Evolutionary conservation across 1,284 basidiomycete species (phyloP), one percentile per base, ranked within the genome.

Genomic region (Sphagnurus paluster): DNA sequence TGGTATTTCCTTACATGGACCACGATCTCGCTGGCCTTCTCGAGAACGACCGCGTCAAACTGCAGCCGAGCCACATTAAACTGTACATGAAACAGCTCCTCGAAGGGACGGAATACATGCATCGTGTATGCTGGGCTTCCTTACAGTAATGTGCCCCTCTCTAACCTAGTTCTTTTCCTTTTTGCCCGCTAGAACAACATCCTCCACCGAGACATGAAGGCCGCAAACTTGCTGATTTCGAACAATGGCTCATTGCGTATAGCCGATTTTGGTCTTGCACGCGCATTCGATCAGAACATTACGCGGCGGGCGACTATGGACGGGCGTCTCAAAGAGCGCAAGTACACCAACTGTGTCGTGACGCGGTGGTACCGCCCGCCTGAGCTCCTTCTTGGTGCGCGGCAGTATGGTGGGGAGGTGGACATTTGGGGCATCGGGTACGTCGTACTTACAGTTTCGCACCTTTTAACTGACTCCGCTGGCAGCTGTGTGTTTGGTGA

Each of bases 1-100:
- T 99, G 95, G 95, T 98, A 25, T 98, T 98, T 63, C 96, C 96
- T 0, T 99, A 97, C 69, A 98, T 98, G 94, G 96, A 98, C 60
- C 97, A 99, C 63, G 96, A 99, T 69, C 80, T 99, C 19, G 94
- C 95, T 9, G 97, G 97, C 1, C 68, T 99, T 40, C 70, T 99
- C 42, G 90, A 95, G 66, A 97, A 97, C 62, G 87, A 90, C 43
- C 80, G 88, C 30, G 92, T 93, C 51, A 85, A 87, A 57, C 72
- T 92, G 11, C 76, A 78, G 38, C 84, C 86, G 26, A 91, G 87
- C 56, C 82, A 92, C 50, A 93, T 98, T 70, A 99, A 99, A 72
- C 72, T 97, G 33, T 96, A 98, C 65, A 92, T 97, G 84, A 88
- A 87, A 66, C 96, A 99, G 67, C 78, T 99, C 23, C 76, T 98